Percentiles rank a stretch among this genome's conserved stretches.
These are phyloP conservation scores for Coemansia sp. DNA, from an alignment of 192 early-diverging fungal species.

Conservation along the genomic window DNA sequence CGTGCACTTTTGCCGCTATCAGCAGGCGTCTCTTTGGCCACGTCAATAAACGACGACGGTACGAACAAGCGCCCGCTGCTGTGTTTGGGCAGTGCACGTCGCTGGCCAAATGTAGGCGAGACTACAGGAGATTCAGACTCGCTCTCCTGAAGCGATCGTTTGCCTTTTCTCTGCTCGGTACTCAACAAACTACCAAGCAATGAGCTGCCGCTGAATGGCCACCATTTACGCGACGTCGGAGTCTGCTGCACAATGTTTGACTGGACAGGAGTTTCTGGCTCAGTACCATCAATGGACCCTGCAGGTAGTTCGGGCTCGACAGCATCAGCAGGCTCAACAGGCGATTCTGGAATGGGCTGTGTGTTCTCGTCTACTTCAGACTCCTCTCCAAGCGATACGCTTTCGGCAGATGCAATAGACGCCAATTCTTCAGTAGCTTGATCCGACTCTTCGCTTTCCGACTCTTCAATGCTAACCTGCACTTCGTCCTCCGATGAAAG, in stretches of 20 bases:
- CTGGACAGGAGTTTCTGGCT: neutral
- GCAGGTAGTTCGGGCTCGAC: neutral
- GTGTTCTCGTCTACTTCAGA: slow-evolving; percentile 11
- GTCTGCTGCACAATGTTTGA: neutral
- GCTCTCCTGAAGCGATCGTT: neutral
- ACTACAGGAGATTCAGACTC: neutral
- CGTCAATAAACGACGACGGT: slow-evolving; percentile 37
- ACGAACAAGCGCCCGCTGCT: slow-evolving; percentile 13
- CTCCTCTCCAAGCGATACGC: slow-evolving; percentile 1
- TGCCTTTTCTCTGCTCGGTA: slow-evolving; percentile 7
- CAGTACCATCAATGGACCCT: neutral
- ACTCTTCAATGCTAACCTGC: no score
- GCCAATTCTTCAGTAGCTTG: slow-evolving; percentile 32
- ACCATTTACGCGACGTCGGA: slow-evolving; percentile 23
- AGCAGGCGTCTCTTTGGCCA: slow-evolving; percentile 10
- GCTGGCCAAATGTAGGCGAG: slow-evolving; percentile 7
- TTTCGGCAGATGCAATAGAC: slow-evolving; percentile 15
- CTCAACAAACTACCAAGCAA: slow-evolving; percentile 10
- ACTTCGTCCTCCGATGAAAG: neutral
- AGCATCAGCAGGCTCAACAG: neutral
- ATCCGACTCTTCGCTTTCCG: slow-evolving; percentile 21
- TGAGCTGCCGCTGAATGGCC: slow-evolving; percentile 31
- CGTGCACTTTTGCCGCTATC: slow-evolving; percentile 14
- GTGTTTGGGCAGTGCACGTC: slow-evolving; percentile 14
- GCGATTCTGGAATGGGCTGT: slow-evolving; percentile 8